Conservation (phyloP, 164 flowering plant genomes). For the Berberis vulgaris region DNA sequence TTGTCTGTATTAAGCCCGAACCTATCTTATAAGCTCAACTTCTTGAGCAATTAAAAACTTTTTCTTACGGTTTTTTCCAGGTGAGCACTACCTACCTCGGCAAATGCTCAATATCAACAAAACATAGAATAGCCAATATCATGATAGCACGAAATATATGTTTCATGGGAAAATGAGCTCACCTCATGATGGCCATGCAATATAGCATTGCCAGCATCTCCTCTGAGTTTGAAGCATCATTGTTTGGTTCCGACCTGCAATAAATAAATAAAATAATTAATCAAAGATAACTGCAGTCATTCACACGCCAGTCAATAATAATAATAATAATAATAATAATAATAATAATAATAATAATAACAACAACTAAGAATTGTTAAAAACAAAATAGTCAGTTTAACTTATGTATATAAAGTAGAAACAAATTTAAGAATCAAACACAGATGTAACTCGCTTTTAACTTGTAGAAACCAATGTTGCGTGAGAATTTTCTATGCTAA, state of each 20-base stretch:
- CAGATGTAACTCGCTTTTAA: too few relatives aligned
- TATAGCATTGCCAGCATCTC: constrained; percentile 68
- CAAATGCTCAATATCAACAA: too few relatives aligned
- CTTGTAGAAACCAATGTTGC: too few relatives aligned
- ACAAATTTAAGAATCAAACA: not conserved
- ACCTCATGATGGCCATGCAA: constrained; percentile 80
- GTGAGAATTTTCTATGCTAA: too few relatives aligned
- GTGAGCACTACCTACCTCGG: too few relatives aligned
- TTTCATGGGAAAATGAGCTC: not conserved
- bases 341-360: not conserved
- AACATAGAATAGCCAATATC: too few relatives aligned
- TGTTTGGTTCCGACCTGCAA: constrained; percentile 21
- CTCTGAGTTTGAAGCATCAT: constrained; percentile 35
- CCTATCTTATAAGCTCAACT: too few relatives aligned
- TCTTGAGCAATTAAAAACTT: too few relatives aligned
- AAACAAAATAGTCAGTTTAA: not conserved
- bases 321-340: not conserved
- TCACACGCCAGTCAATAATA: constrained; percentile 1
- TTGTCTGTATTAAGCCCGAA: too few relatives aligned
- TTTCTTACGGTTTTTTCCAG: too few relatives aligned
- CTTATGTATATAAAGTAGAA: not conserved
- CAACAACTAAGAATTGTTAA: not conserved
- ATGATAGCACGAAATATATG: too few relatives aligned
- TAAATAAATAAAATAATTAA: not conserved
- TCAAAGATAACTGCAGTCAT: not conserved